phyloP scores from a whole-genome alignment of 345 rosid genomes.

The Hibiscus trionum region DNA sequence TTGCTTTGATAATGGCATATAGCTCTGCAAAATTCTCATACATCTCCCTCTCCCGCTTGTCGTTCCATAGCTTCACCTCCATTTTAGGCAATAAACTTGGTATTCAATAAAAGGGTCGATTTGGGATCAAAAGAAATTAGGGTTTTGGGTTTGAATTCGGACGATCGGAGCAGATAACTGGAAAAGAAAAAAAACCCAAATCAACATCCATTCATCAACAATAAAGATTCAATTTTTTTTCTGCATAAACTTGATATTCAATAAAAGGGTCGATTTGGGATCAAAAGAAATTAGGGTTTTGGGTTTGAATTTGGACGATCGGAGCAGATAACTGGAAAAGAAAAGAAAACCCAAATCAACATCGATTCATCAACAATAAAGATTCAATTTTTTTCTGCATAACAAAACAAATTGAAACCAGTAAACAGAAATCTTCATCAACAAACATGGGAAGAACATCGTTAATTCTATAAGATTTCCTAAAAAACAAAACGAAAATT shows the following conservation, averaged over 20 bases:
- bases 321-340: conserved; percentile 62
- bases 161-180: conserved; percentile 76
- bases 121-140: background rate
- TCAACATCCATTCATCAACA: background rate
- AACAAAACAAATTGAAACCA: background rate
- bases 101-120: background rate
- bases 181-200: background rate
- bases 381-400: background rate
- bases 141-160: background rate
- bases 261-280: background rate
- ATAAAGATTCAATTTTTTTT: background rate
- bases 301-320: conserved; percentile 19
- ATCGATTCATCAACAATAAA: background rate
- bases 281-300: background rate
- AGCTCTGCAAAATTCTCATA: conserved; percentile 94
- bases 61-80: conserved; percentile 96
- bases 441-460: background rate
- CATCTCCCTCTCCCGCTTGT: conserved; percentile 97
- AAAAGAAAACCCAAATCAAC: background rate
- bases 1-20: conserved; percentile 87
- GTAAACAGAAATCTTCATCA: background rate
- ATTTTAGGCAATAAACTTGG: conserved; percentile 22
- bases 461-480: background rate
- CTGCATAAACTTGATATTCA: background rate
- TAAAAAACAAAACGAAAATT: background rate